A percentile compares a stretch with the other conserved stretches of the same genome.
These are phyloP conservation scores for Trypanosoma boissoni DNA, from an alignment of 208 protist genomes.

Conservation along the genomic window DNA sequence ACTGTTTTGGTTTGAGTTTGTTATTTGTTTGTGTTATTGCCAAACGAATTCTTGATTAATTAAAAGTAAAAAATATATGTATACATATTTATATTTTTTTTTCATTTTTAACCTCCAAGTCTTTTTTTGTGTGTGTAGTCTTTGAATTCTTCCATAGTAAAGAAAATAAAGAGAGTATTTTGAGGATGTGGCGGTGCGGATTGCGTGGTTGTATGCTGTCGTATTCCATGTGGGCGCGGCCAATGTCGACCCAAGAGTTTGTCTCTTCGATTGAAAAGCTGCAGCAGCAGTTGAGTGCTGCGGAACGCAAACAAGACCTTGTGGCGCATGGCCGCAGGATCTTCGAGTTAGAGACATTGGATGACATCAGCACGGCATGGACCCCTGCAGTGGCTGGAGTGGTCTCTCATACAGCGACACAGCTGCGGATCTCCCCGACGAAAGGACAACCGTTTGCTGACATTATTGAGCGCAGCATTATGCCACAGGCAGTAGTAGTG, in stretches of 20 bases:
- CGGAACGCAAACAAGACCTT: constrained; percentile 57
- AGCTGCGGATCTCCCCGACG: constrained; percentile 63
- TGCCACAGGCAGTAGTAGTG: constrained; percentile 28
- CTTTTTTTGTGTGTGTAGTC: too few relatives aligned
- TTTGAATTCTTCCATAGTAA: too few relatives aligned
- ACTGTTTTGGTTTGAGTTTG: background rate
- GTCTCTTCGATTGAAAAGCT: constrained; percentile 61
- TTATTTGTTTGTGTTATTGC: constrained; percentile 1
- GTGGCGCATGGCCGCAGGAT: constrained; percentile 69
- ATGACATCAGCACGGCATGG: constrained; percentile 55
- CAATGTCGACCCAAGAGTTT: constrained; percentile 62
- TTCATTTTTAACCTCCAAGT: too few relatives aligned
- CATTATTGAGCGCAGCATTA: constrained; percentile 44
- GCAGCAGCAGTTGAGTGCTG: constrained; percentile 65
- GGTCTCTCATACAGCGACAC: constrained; percentile 69
- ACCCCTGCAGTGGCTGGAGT: constrained; percentile 50
- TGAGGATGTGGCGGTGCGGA: constrained; percentile 13
- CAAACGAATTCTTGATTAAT: too few relatives aligned
- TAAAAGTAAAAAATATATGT: constrained; percentile 6
- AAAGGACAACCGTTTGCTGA: constrained; percentile 59
- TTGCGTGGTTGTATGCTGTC: background rate
- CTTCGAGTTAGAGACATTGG: constrained; percentile 78
- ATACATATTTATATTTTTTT: constrained; percentile 16
- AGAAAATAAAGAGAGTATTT: background rate
- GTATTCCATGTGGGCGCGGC: constrained; percentile 12